These are phyloP conservation scores for Gossypium bickii DNA, from an alignment of 345 rosid genomes.

Conservation along the genomic window DNA sequence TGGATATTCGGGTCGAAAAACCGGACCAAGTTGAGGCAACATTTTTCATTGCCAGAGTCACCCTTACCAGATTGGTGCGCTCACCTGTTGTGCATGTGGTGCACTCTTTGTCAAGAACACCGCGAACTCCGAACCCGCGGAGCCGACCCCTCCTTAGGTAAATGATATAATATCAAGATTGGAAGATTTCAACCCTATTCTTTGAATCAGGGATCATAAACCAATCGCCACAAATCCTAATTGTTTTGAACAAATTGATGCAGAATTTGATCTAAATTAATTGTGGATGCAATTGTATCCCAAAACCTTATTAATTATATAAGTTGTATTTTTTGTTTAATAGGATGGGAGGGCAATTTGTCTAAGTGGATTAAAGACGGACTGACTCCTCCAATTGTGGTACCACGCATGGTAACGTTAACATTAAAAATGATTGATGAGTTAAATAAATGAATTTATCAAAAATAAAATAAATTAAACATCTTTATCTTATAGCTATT, in stretches of 20 bases:
- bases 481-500: no score
- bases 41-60: slow-evolving; percentile 12
- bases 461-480: no score
- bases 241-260: background rate
- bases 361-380: slow-evolving; percentile 52
- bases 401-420: slow-evolving; percentile 34
- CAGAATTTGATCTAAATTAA: background rate
- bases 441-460: no score
- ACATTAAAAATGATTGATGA: background rate
- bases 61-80: slow-evolving; percentile 2
- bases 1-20: slow-evolving; percentile 12
- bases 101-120: slow-evolving; percentile 45
- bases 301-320: background rate
- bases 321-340: background rate
- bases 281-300: background rate
- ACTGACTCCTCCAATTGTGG: slow-evolving; percentile 39
- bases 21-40: slow-evolving; percentile 8
- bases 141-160: slow-evolving; percentile 47
- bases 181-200: background rate
- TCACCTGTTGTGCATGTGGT: slow-evolving; percentile 8
- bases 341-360: slow-evolving; percentile 54
- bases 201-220: no score
- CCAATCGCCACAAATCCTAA: background rate
- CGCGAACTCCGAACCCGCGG: slow-evolving; percentile 53
- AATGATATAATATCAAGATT: background rate